Evolutionary conservation across 2,329 filamentous ascomycete genomes (phyloP), one percentile per base, ranked within the genome.

Genomic region (Epichloe amarillans): DNA sequence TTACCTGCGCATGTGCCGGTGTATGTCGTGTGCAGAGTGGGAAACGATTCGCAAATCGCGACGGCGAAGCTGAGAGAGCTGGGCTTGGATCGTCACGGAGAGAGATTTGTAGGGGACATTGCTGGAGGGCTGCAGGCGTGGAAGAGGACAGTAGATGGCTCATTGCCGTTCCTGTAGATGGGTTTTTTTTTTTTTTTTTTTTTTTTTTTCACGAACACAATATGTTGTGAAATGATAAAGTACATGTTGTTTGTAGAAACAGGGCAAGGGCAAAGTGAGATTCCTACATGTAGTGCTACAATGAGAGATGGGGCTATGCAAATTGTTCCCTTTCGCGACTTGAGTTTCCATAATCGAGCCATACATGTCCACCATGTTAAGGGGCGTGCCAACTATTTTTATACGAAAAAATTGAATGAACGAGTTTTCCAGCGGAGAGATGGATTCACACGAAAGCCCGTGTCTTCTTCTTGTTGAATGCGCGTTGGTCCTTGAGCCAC

Each of bases 401-500:
- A 8, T 23, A 1, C 30, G 14, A 41, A 19, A 41, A 19, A 11
- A 17, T 30, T 30, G 36, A 10, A 21, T n/a, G 3, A 10, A 21
- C 14, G 14, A 38, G 21, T 15, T 8, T 23, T 21, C 36, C 36
- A 11, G 11, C 6, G 0, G 10, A 37, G 2, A 14, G 2, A 5
- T 15, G 8, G 10, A 26, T 50, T 72, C 66, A 83, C 56, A 83
- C 69, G 66, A 82, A 81, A 61, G 71, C 79, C 57, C 72, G 80
- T 66, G 81, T 83, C 80, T 94, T 84, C 80, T 94, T 95, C 74
- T 89, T 89, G 72, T 95, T 95, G 72, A 95, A 98, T 10, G 90
- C 91, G 55, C 91, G 78, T 74, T 97, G 93, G 64, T 98, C 93
- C 75, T 95, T 97, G 62, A 98, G 72, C 93, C 93, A 98, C 66